phyloP scores from a whole-genome alignment of 177 flowering plant species.

The Vitis hybrid region DNA sequence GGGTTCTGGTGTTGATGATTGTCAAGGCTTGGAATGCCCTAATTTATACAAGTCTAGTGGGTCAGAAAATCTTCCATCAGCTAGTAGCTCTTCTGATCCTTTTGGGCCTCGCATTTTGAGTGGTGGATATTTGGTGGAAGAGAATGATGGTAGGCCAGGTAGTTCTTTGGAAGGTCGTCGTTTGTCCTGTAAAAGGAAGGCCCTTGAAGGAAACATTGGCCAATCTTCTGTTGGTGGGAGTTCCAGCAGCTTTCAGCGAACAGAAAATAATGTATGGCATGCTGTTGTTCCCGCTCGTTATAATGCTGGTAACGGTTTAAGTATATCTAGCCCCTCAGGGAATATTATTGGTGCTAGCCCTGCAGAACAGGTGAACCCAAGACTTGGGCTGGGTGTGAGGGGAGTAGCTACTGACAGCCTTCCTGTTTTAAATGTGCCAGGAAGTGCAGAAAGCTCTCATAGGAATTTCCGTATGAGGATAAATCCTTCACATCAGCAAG shows the following conservation, averaged over 20 bases:
- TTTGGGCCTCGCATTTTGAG: slow-evolving; percentile 35
- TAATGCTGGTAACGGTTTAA: slow-evolving; percentile 25
- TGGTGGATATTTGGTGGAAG: slow-evolving; percentile 43
- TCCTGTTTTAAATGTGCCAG: slow-evolving; percentile 29
- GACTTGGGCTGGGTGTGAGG: slow-evolving; percentile 35
- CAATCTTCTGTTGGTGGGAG: slow-evolving; percentile 50
- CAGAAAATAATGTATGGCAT: slow-evolving; percentile 51
- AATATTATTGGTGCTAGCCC: slow-evolving; percentile 6
- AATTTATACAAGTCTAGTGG: slow-evolving; percentile 32
- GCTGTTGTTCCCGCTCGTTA: slow-evolving; percentile 19
- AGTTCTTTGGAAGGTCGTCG: slow-evolving; percentile 55
- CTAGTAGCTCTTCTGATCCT: slow-evolving; percentile 42
- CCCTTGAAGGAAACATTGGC: slow-evolving; percentile 47
- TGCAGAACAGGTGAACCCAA: slow-evolving; percentile 28
- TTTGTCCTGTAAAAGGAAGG: slow-evolving; percentile 65
- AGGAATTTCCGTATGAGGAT: slow-evolving; percentile 65
- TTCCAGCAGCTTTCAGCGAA: slow-evolving; percentile 28
- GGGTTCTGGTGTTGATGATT: slow-evolving; percentile 26
- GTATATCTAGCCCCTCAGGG: slow-evolving; percentile 22
- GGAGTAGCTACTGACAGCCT: slow-evolving; percentile 28
- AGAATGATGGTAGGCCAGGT: slow-evolving; percentile 51
- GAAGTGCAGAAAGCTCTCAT: slow-evolving; percentile 40
- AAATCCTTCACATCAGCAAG: slow-evolving; percentile 50
- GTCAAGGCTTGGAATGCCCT: slow-evolving; percentile 32
- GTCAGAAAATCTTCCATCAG: slow-evolving; percentile 28